phyloP scores from a whole-genome alignment of 1,284 basidiomycete genomes.

The Austroboletus rostrupii region DNA sequence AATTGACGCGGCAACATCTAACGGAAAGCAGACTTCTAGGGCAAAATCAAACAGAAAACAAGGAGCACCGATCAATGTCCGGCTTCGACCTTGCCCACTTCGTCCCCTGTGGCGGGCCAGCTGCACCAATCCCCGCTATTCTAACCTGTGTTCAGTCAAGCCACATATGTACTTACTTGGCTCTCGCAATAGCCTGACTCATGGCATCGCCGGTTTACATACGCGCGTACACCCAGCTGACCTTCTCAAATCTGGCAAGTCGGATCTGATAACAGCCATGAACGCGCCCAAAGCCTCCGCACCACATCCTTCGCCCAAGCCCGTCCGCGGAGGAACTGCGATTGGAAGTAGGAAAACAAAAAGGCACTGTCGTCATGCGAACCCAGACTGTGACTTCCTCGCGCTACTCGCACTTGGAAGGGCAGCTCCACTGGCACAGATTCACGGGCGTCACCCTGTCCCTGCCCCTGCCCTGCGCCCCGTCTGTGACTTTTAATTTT shows the following conservation, averaged over 20 bases:
- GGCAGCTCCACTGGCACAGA: not conserved
- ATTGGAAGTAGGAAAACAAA: slow-evolving; percentile 1
- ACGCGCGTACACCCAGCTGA: slow-evolving; percentile 8
- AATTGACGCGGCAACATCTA: not conserved
- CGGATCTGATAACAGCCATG: slow-evolving; percentile 15
- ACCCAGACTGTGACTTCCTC: not conserved
- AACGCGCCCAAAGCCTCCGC: slow-evolving; percentile 1
- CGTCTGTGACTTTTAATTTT: not conserved
- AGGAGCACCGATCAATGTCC: slow-evolving; percentile 1
- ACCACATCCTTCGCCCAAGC: not conserved
- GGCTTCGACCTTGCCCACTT: slow-evolving; percentile 5
- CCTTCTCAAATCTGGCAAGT: slow-evolving; percentile 7
- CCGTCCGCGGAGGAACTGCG: slow-evolving; percentile 11
- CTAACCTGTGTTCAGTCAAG: not conserved
- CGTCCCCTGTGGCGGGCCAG: not conserved
- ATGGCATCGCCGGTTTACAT: slow-evolving; percentile 4
- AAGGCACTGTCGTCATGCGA: slow-evolving; percentile 19
- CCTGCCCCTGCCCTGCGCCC: not conserved
- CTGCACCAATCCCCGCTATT: not conserved
- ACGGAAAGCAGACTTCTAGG: not conserved
- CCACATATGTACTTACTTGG: not conserved
- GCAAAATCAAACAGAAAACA: not conserved
- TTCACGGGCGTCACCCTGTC: not conserved
- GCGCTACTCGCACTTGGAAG: slow-evolving; percentile 5
- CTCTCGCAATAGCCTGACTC: not conserved